Evolutionary conservation across 148 eudicot genomes (phyloP).

Genomic region (Amaranthus palmeri): DNA sequence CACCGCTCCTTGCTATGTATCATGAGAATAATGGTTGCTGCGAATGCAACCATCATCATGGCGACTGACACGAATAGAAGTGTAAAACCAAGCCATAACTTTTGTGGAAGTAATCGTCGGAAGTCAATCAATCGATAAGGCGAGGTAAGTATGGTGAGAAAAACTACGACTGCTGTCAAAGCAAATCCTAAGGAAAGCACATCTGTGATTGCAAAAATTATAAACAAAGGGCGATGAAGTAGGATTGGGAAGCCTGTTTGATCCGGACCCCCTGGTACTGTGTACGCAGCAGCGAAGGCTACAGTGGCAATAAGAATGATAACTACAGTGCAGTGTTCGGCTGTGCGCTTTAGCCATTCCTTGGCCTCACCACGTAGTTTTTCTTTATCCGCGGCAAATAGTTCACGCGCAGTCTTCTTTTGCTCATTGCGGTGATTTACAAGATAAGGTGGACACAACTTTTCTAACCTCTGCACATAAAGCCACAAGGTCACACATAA

Average conservation of each 20-base stretch:
- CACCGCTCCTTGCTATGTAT: neutral
- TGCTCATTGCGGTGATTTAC: neutral
- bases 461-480: constrained; percentile 6
- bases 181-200: constrained; percentile 10
- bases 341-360: constrained; percentile 9
- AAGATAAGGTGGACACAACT: neutral
- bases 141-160: constrained; percentile 8
- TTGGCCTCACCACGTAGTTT: constrained; percentile 2
- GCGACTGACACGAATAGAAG: constrained; percentile 16
- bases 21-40: constrained; percentile 11
- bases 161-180: constrained; percentile 11
- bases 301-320: constrained; percentile 15
- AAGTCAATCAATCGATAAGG: constrained; percentile 5
- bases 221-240: constrained; percentile 6
- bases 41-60: constrained; percentile 18
- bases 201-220: constrained; percentile 7
- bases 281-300: constrained; percentile 19
- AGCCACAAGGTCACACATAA: neutral
- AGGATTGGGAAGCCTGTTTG: constrained; percentile 15
- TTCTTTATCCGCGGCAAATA: constrained; percentile 1
- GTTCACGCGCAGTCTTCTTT: neutral
- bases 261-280: constrained; percentile 17
- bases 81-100: constrained; percentile 6
- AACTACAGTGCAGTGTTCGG: constrained; percentile 14
- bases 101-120: constrained; percentile 6